A percentile compares a stretch with the other conserved stretches of the same genome.
phyloP scores from a whole-genome alignment of 1,284 basidiomycete species.

The Sanghuangporus baumii region DNA sequence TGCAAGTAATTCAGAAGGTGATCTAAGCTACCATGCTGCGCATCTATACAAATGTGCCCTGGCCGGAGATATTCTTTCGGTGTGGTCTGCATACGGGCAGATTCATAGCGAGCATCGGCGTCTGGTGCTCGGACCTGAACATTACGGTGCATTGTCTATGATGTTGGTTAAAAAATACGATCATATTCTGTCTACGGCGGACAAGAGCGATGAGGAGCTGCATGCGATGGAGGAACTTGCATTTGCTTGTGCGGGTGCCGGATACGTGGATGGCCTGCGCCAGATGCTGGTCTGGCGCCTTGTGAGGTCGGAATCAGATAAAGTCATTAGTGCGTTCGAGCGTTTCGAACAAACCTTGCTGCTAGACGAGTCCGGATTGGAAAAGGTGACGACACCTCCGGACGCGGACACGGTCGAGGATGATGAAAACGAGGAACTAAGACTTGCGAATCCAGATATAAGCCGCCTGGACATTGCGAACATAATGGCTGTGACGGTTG shows the following conservation, averaged over 20 bases:
- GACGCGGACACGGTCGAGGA: background rate
- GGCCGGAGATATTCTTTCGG: background rate
- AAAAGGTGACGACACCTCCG: conserved; percentile 19
- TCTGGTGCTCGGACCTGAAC: background rate
- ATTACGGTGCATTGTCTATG: background rate
- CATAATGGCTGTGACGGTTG: conserved; percentile 44
- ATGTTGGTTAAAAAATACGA: conserved; percentile 29
- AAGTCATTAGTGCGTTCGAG: conserved; percentile 42
- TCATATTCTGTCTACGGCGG: conserved; percentile 11
- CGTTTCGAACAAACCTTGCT: conserved; percentile 17
- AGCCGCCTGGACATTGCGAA: conserved; percentile 24
- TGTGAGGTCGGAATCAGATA: conserved; percentile 33
- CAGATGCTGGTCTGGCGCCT: conserved; percentile 46
- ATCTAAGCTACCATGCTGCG: background rate
- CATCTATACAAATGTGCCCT: background rate
- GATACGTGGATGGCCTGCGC: conserved; percentile 40
- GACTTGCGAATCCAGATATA: conserved; percentile 19
- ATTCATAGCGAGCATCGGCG: background rate
- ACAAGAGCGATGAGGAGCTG: conserved; percentile 27
- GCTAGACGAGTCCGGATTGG: background rate
- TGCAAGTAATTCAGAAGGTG: background rate
- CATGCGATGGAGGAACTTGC: conserved; percentile 41
- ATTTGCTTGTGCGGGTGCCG: conserved; percentile 38
- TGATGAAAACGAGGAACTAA: background rate
- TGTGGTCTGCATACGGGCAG: background rate